Evolutionary conservation across 495 filamentous ascomycete genomes (phyloP).

Genomic region (Aspergillus saccharolyticus): DNA sequence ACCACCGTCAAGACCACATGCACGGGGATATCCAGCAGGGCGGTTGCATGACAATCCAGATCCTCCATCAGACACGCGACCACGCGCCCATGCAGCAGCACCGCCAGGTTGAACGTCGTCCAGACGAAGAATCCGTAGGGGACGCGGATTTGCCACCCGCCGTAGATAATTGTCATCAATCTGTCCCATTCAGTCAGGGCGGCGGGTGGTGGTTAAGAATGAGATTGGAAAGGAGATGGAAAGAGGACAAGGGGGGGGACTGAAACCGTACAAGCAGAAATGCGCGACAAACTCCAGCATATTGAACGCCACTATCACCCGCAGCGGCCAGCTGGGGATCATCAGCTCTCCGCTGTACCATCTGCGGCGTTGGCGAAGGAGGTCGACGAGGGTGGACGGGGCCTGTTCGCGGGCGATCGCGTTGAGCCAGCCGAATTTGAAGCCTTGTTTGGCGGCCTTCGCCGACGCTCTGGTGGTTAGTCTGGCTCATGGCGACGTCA

Average conservation of each 20-base stretch:
- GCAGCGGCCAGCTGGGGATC: neutral
- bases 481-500: too few species aligned
- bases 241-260: neutral
- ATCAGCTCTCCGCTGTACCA: conserved; percentile 7
- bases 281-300: neutral
- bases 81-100: neutral
- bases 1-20: neutral
- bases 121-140: neutral
- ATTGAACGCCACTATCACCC: neutral
- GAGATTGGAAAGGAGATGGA: neutral
- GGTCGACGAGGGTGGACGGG: neutral
- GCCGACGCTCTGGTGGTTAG: neutral
- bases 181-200: neutral
- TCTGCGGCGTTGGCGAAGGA: conserved; percentile 7
- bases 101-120: neutral
- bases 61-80: neutral
- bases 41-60: neutral
- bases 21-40: neutral
- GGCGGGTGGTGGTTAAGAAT: too few species aligned
- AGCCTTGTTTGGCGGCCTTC: conserved; percentile 10
- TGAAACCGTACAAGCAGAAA: neutral
- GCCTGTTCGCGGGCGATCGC: conserved; percentile 11
- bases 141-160: neutral
- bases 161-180: neutral
- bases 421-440: conserved; percentile 13